Base-by-base conservation (phyloP, 345 rosid species). In the Sonneratia alba region DNA sequence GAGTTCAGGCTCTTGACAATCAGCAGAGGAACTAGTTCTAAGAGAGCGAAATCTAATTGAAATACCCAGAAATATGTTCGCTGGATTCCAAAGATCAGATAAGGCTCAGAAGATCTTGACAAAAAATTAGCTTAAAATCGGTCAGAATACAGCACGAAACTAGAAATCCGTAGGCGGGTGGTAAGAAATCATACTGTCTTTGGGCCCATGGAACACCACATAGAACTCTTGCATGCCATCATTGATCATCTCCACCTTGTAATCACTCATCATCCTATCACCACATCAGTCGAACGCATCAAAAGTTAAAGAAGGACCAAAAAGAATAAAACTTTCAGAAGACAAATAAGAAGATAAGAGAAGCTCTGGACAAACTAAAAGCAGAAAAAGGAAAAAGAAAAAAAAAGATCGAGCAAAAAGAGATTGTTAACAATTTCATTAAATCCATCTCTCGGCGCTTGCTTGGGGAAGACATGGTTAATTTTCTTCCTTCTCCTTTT, bases 381-480 rank as follows among this genome's bases (percentile, higher is more conserved):
- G 27, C 5, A 45, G 43, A 57, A 37, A 48, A 71, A 53, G 69
- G 24, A 18, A 19, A 62, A 40, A 13, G 19, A 43, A 27, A 24
- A 56, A 24, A 42, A 9, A 42, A 27, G 32, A 27, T 27, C 32
- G 32, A 27, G 32, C 32, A 27, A 42, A 42, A 42, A 5, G 45
- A 42, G 45, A 68, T 7, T 22, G 42, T 77, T 47, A 84, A 96
- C 99, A 96, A 88, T 68, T 96, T 96, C 99, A 96, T 96, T 86
- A 92, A 84, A 78, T 96, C 99, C 99, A 89, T 96, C 84, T 92
- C 99, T 40, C 97, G 79, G 80, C 98, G 99, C 77, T 96, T 96
- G 96, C 95, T 92, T 59, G 99, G 99, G 19, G 99, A 96, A 83
- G 98, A 91, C 99, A 96, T 92, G 67, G 80, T 79, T 74, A 53